A percentile compares a stretch with the other conserved stretches of the same genome.
phyloP scores from a whole-genome alignment of 306 rosid species.

The Fragaria vesca region DNA sequence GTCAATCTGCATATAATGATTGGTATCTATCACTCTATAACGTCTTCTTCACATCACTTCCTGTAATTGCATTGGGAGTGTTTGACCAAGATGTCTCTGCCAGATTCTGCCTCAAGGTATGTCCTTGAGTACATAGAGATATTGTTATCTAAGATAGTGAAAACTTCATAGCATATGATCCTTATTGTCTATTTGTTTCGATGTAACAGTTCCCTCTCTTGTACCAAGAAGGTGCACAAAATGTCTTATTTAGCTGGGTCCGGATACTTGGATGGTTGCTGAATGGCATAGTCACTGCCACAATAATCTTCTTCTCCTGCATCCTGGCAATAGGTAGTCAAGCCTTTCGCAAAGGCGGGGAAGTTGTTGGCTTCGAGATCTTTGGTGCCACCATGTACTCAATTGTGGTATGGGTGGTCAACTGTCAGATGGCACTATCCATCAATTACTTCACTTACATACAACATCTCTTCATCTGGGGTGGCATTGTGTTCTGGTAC shows the following conservation, averaged over 20 bases:
- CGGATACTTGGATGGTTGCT: conserved; percentile 71
- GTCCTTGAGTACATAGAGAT: neutral
- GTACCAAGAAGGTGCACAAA: conserved; percentile 95
- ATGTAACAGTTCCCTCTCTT: conserved; percentile 76
- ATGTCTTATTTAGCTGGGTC: conserved; percentile 82
- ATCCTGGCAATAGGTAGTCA: conserved; percentile 54
- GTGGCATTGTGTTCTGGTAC: conserved; percentile 75
- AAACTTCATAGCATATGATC: neutral
- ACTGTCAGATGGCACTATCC: conserved; percentile 93
- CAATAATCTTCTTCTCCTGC: conserved; percentile 77
- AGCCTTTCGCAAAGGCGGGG: conserved; percentile 80
- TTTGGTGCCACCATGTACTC: conserved; percentile 86
- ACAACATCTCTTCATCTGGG: conserved; percentile 95
- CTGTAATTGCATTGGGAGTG: conserved; percentile 94
- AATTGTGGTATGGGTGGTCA: conserved; percentile 89
- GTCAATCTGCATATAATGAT: conserved; percentile 79
- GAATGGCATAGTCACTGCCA: conserved; percentile 60
- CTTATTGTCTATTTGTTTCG: neutral
- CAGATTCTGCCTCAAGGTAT: conserved; percentile 77
- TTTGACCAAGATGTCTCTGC: conserved; percentile 91
- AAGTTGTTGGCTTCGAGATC: conserved; percentile 60
- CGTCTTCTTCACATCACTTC: conserved; percentile 97
- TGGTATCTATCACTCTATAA: conserved; percentile 86
- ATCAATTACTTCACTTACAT: conserved; percentile 80
- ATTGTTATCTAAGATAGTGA: neutral